Percentiles rank a stretch among this genome's conserved stretches.
phyloP scores from a whole-genome alignment of 495 filamentous ascomycete genomes.

The Pyronema omphalodes region DNA sequence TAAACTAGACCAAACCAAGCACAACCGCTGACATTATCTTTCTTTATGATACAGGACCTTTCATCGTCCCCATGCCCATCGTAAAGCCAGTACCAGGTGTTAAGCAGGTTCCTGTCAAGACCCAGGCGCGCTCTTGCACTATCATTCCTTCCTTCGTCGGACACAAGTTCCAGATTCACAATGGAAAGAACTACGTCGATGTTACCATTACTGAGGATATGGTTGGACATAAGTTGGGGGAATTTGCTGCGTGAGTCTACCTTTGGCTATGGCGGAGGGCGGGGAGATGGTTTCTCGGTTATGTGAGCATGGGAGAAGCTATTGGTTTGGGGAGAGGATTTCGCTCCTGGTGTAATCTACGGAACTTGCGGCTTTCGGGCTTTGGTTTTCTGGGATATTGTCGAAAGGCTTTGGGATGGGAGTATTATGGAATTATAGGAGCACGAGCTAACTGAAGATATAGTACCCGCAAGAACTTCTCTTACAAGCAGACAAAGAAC shows the following conservation, averaged over 20 bases:
- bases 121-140: constrained; percentile 74
- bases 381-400: neutral
- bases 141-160: constrained; percentile 95
- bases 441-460: neutral
- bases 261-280: too few relatives aligned
- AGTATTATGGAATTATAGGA: neutral
- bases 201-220: constrained; percentile 86
- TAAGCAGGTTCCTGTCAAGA: constrained; percentile 54
- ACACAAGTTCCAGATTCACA: constrained; percentile 80
- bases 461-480: constrained; percentile 78
- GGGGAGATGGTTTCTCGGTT: neutral
- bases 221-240: constrained; percentile 94
- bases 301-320: neutral
- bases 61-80: constrained; percentile 56
- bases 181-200: constrained; percentile 85
- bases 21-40: neutral
- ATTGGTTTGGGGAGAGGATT: constrained; percentile 1
- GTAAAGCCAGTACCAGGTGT: constrained; percentile 42
- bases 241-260: constrained; percentile 67
- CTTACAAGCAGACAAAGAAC: constrained; percentile 60
- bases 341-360: too few relatives aligned
- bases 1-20: neutral
- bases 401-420: neutral
- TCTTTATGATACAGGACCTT: constrained; percentile 33
- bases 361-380: neutral